Evolutionary conservation across 2,329 filamentous ascomycete species (phyloP), one percentile per base, ranked within the genome.

Genomic region (Penicillium aurantiogriseum): DNA sequence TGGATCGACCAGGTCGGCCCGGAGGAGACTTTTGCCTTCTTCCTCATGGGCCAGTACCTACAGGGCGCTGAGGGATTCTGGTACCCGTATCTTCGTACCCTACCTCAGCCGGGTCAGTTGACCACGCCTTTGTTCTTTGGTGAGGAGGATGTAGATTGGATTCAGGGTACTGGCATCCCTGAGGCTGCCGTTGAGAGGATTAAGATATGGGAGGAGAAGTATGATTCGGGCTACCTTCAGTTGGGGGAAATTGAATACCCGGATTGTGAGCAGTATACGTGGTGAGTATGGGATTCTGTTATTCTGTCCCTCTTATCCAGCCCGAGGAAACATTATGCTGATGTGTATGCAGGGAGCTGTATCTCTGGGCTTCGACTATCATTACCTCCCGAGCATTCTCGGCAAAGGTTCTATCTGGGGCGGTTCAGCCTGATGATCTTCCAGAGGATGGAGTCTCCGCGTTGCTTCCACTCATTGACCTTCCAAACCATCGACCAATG

Each of bases 391-490:
- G 77, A 10, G 74, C 76, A 3, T 80, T 80, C 54, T 76, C 76
- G 4, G 71, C 76, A 5, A 76, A 75, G 61, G 74, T 80, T 7
- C 65, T 80, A 6, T 68, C 73, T 46, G 73, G 72, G 23, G 69
- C 70, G 13, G 61, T 74, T 27, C 61, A 69, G 69, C 33, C 67
- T 19, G 67, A 72, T 2, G 74, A 75, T 33, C 78, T 80, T 49
- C 70, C 74, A 5, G 69, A 80, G 4, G 84, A 88, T 51, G 83
- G 85, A 64, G 87, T 89, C 57, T 88, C 87, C 1, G 80, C 91
- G 8, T 77, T 92, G 5, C 78, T 91, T 35, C 89, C 89, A 1
- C 77, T 91, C 4, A 83, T 90, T 56, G 89, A 92, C 68, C 79
- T 91, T 29, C 85, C 84, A 11, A 92, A 92, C 67, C 89, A 92